These are phyloP conservation scores for Pichia nanzhaoensis DNA, from an alignment of 805 yeast genomes.

Conservation along the genomic window DNA sequence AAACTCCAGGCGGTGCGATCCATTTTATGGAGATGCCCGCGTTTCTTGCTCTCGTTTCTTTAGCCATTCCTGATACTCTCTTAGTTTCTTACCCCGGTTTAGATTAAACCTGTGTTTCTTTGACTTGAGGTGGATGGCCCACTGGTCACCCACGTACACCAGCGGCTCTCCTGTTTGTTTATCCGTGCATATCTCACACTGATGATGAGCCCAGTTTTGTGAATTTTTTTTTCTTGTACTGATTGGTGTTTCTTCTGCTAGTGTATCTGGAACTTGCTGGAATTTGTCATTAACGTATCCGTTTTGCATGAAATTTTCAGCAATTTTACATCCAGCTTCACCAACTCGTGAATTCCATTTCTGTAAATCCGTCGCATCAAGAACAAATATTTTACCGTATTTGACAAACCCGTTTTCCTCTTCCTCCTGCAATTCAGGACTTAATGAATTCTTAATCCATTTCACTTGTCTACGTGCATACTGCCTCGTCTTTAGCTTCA, in stretches of 20 bases:
- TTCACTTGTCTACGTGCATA: slow-evolving; percentile 86
- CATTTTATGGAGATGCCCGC: slow-evolving; percentile 1
- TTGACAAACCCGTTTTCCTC: slow-evolving; percentile 38
- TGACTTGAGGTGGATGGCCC: slow-evolving; percentile 62
- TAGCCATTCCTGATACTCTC: slow-evolving; percentile 44
- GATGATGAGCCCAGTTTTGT: slow-evolving; percentile 56
- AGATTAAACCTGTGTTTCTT: slow-evolving; percentile 57
- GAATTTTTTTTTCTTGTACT: slow-evolving; percentile 9
- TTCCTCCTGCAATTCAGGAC: slow-evolving; percentile 52
- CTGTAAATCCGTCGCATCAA: slow-evolving; percentile 70
- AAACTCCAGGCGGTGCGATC: not conserved
- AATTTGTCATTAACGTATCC: slow-evolving; percentile 5
- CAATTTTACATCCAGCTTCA: slow-evolving; percentile 46
- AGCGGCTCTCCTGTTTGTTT: slow-evolving; percentile 42
- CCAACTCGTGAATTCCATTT: slow-evolving; percentile 56
- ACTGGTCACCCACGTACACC: slow-evolving; percentile 68
- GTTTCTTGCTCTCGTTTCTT: not conserved
- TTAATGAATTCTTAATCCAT: slow-evolving; percentile 75
- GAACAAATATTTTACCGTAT: slow-evolving; percentile 58
- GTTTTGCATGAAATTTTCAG: slow-evolving; percentile 26
- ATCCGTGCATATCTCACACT: slow-evolving; percentile 61
- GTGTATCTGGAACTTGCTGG: slow-evolving; percentile 16
- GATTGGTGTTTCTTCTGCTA: slow-evolving; percentile 12
- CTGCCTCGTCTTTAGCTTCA: slow-evolving; percentile 79
- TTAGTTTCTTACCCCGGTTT: slow-evolving; percentile 41